Evolutionary conservation across 805 yeast species (phyloP), one percentile per base, ranked within the genome.

Genomic region (Brettanomyces custersianus): DNA sequence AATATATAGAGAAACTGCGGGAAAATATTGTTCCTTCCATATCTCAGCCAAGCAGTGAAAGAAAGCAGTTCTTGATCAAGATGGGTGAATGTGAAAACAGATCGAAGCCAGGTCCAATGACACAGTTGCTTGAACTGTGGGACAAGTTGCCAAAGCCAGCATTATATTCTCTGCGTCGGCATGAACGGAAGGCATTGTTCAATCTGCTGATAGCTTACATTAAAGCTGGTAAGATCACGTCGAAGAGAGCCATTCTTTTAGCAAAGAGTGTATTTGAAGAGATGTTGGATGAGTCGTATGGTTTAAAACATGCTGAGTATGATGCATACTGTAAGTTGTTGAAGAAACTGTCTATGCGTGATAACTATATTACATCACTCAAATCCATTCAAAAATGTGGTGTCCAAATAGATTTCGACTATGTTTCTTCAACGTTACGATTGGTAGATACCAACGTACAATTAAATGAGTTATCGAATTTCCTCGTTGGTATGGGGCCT

Each of bases 281-380:
- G n/a, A n/a, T 20, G 9, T n/a, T 32, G 9, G 27, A 20, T 4
- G 6, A 20, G 24, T 29, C 28, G 4, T 38, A 24, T 26, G 23
- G 37, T 12, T 26, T 38, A 21, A 34, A 19, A 20, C 30, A 29
- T 17, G 24, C 15, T 25, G 40, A 38, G 16, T 19, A 12, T 3
- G 16, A 30, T 12, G 12, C 33, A 9, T 30, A 30, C 22, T 30
- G 33, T 20, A 24, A n/a, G n/a, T n/a, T n/a, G n/a, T n/a, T n/a
- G n/a, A n/a, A n/a, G n/a, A n/a, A n/a, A n/a, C n/a, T n/a, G n/a
- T n/a, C n/a, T n/a, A n/a, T n/a, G n/a, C n/a, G n/a, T n/a, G n/a
- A n/a, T n/a, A n/a, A n/a, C n/a, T n/a, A n/a, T n/a, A n/a, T n/a
- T n/a, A n/a, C n/a, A n/a, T n/a, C n/a, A n/a, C n/a, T n/a, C n/a